Evolutionary conservation across 306 rosid genomes (phyloP), one percentile per base, ranked within the genome.

Genomic region (Morella rubra): DNA sequence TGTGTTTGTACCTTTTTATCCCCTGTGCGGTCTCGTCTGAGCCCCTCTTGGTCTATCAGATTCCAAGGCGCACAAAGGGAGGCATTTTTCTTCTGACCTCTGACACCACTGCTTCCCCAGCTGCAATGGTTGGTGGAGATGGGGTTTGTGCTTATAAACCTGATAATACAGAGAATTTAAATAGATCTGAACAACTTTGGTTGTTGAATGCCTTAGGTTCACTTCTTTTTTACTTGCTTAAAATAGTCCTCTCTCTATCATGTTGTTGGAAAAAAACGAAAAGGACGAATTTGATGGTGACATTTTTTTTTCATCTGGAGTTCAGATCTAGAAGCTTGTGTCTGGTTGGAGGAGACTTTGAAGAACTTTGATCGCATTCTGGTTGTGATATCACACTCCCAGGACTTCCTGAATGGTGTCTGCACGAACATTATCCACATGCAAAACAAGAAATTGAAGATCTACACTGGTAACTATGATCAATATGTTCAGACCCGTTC

Each of bases 391-490:
- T 96, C 99, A 24, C 99, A 96, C 85, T 96, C 99, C 52, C 99
- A 96, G 80, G 99, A 96, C 78, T 96, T 96, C 60, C 88, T 96
- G 73, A 96, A 96, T 65, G 99, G 99, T 64, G 97, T 96, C n/a
- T 96, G 99, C 92, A 96, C 99, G 77, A 96, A 91, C 78, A 96
- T 96, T 82, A 96, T 96, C 53, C 99, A 96, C 83, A 96, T 96
- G 99, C 98, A 96, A 86, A 91, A 27, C 91, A 92, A 83, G 75
- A 85, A 76, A 62, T 87, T 96, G 79, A 96, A 93, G 95, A 13
- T 85, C 3, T 96, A 93, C 73, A 82, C 91, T 42, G 99, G 99
- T 59, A 96, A 96, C 77, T 96, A 86, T 74, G 98, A 96, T 83
- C 98, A 96, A 18, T 96, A 96, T 81, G 94, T 91, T 69, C 99